Conservation (phyloP, 257 asterid genomes). For the Lavandula angustifolia region DNA sequence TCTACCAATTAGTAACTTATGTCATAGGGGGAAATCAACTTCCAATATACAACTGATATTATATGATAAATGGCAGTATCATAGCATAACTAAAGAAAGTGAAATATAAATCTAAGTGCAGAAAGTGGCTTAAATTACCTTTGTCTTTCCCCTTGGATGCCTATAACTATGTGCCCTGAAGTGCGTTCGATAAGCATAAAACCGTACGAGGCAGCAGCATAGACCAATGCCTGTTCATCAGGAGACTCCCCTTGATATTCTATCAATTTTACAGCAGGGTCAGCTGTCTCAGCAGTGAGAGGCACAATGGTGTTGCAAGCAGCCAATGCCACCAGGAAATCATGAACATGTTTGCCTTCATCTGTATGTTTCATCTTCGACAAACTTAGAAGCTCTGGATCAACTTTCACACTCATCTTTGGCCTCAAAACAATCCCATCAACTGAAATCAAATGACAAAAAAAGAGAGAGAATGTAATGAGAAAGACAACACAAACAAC, state of each 20-base stretch:
- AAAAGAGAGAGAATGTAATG: neutral
- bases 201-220: constrained; percentile 96
- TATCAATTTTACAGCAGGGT: constrained; percentile 72
- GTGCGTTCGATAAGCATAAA: constrained; percentile 94
- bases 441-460: constrained; percentile 47
- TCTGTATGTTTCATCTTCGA: constrained; percentile 51
- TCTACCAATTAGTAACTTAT: constrained; percentile 13
- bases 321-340: constrained; percentile 89
- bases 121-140: constrained; percentile 52
- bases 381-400: constrained; percentile 61
- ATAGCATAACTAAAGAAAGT: neutral
- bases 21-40: no score
- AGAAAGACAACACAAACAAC: constrained; percentile 11
- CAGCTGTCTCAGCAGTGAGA: constrained; percentile 65
- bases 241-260: constrained; percentile 99
- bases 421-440: constrained; percentile 71
- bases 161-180: constrained; percentile 84
- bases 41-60: no score
- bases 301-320: constrained; percentile 99
- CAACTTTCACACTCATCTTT: constrained; percentile 72
- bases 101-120: neutral
- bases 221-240: constrained; percentile 96
- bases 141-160: constrained; percentile 83
- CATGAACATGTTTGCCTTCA: constrained; percentile 56
- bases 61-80: no score